Evolutionary conservation across 1,284 basidiomycete species (phyloP).

Genomic region (Xanthoconium separans): DNA sequence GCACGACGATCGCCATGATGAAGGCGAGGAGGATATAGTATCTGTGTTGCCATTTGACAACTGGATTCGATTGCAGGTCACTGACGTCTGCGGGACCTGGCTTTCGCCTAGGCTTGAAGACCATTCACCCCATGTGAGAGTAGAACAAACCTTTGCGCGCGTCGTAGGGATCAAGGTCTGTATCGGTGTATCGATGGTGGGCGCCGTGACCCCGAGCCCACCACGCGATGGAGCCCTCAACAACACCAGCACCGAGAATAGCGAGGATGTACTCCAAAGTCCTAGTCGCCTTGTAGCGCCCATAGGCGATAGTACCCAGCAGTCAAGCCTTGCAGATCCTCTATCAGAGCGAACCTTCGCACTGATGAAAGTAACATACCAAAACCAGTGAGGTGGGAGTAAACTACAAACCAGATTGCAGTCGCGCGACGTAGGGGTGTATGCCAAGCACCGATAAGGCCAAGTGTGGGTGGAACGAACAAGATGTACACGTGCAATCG

Average conservation of each 20-base stretch:
- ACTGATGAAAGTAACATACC: conserved; percentile 38
- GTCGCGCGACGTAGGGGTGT: conserved; percentile 64
- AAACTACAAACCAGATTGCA: conserved; percentile 62
- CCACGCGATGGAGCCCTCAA: conserved; percentile 89
- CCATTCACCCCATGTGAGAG: conserved; percentile 89
- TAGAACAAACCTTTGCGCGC: conserved; percentile 78
- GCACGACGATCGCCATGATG: conserved; percentile 69
- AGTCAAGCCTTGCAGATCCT: conserved; percentile 43
- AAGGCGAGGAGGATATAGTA: conserved; percentile 72
- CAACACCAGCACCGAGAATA: conserved; percentile 78
- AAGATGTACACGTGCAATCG: conserved; percentile 25
- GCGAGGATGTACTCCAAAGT: conserved; percentile 80
- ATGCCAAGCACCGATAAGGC: conserved; percentile 20
- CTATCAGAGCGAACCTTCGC: neutral
- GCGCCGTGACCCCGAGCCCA: conserved; percentile 89
- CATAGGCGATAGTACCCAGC: conserved; percentile 87
- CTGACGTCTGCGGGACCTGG: conserved; percentile 85
- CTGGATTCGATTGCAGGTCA: conserved; percentile 72
- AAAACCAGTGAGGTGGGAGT: conserved; percentile 81
- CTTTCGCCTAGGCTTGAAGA: conserved; percentile 81
- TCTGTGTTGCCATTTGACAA: conserved; percentile 85
- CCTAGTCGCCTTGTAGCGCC: conserved; percentile 83
- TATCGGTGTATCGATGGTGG: conserved; percentile 92
- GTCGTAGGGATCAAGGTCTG: conserved; percentile 89
- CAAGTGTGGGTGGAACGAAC: conserved; percentile 19